Percentiles rank a stretch among this genome's conserved stretches.
phyloP scores from a whole-genome alignment of 1,284 basidiomycete species.

The Marasmius tenuissimus region DNA sequence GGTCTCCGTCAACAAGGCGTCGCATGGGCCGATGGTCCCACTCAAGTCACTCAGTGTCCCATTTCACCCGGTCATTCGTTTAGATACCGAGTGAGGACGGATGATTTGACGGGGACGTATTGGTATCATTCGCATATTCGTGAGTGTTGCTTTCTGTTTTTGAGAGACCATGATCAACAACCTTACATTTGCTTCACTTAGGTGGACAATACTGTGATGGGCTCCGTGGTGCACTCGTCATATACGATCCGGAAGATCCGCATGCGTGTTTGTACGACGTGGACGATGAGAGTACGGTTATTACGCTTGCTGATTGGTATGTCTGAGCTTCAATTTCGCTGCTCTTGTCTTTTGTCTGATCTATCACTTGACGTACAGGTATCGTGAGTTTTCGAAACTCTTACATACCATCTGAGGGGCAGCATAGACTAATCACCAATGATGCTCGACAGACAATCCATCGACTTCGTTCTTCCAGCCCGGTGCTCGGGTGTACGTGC shows the following conservation, averaged over 20 bases:
- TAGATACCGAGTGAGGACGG: constrained; percentile 24
- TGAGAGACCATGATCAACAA: too few relatives aligned
- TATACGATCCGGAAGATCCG: constrained; percentile 20
- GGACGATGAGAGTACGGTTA: constrained; percentile 31
- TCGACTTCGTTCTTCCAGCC: not conserved
- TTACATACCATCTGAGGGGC: too few relatives aligned
- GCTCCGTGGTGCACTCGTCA: constrained; percentile 13
- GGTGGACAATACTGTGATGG: constrained; percentile 18
- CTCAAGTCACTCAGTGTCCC: not conserved
- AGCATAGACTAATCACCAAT: too few relatives aligned
- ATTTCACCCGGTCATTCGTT: constrained; percentile 16
- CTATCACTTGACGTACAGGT: not conserved
- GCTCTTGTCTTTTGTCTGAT: not conserved
- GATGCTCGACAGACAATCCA: too few relatives aligned
- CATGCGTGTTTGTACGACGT: constrained; percentile 16
- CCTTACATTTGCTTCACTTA: not conserved
- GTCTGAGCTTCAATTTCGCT: not conserved
- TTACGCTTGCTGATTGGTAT: constrained; percentile 39
- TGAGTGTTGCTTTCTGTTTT: not conserved
- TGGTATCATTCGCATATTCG: constrained; percentile 15
- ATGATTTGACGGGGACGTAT: constrained; percentile 16
- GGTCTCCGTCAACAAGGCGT: constrained; percentile 20
- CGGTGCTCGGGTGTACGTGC: not conserved
- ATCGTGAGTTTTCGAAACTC: too few relatives aligned
- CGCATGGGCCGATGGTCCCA: constrained; percentile 16